A percentile compares a stretch with the other conserved stretches of the same genome.
Conservation (phyloP, 2,329 filamentous ascomycete species). For the Claviceps maximensis region DNA sequence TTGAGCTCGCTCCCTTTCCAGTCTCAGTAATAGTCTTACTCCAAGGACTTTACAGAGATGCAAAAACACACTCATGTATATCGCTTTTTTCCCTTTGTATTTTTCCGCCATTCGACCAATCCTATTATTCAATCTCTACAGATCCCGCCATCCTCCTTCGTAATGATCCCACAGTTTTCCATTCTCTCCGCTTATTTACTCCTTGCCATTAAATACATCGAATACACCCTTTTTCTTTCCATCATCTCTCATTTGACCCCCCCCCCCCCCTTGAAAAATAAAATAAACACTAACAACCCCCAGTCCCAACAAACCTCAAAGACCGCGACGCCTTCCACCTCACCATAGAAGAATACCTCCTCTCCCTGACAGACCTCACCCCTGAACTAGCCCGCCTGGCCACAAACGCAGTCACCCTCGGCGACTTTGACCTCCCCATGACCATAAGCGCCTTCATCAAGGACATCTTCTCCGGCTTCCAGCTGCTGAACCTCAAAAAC, state of each 20-base stretch:
- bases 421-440: constrained; percentile 74
- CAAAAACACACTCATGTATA: too few relatives aligned
- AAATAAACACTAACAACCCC: neutral
- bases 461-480: constrained; percentile 89
- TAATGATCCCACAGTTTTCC: too few relatives aligned
- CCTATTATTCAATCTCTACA: too few relatives aligned
- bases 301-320: constrained; percentile 85
- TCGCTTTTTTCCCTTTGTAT: too few relatives aligned
- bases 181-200: too few relatives aligned
- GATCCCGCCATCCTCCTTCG: too few relatives aligned
- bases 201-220: neutral
- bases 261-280: neutral
- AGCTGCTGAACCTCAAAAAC: constrained; percentile 95
- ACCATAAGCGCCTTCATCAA: constrained; percentile 88
- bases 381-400: constrained; percentile 85
- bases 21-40: too few relatives aligned
- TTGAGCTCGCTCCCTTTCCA: too few relatives aligned
- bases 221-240: too few relatives aligned
- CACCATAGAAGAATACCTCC: constrained; percentile 93
- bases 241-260: neutral
- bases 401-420: constrained; percentile 80
- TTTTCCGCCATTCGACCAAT: too few relatives aligned
- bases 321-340: constrained; percentile 84
- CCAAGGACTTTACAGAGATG: too few relatives aligned
- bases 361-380: constrained; percentile 72